These are phyloP conservation scores for Trichophyton verrucosum DNA, from an alignment of 2,329 filamentous ascomycete species.

Conservation along the genomic window DNA sequence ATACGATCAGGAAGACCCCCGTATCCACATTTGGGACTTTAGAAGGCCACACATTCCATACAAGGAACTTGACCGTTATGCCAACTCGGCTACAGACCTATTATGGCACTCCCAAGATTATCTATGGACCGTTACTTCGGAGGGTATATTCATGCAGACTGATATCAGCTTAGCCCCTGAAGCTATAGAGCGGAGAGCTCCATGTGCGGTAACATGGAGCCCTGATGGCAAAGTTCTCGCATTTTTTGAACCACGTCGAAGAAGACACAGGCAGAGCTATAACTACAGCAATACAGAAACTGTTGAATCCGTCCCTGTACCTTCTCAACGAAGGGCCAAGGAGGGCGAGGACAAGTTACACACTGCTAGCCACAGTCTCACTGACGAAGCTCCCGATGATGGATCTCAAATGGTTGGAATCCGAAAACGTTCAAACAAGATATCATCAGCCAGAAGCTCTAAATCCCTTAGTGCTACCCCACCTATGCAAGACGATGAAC, in stretches of 20 bases:
- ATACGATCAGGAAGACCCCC: conserved; percentile 49
- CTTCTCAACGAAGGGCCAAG: conserved; percentile 24
- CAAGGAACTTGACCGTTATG: conserved; percentile 46
- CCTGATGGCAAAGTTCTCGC: conserved; percentile 45
- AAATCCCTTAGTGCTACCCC: conserved; percentile 45
- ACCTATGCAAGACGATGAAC: conserved; percentile 35
- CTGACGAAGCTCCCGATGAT: conserved; percentile 47
- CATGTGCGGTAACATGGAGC: conserved; percentile 46
- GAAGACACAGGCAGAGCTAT: conserved; percentile 28
- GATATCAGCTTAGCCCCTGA: conserved; percentile 49
- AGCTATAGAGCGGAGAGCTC: conserved; percentile 44
- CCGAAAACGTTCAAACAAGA: conserved; percentile 36
- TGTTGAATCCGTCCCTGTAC: conserved; percentile 2
- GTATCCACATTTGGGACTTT: conserved; percentile 54
- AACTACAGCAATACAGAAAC: conserved; percentile 26
- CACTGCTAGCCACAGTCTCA: conserved; percentile 36
- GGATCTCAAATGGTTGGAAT: conserved; percentile 39
- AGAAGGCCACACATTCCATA: conserved; percentile 50
- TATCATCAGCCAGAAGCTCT: conserved; percentile 34
- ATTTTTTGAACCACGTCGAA: conserved; percentile 41
- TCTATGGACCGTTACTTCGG: conserved; percentile 51
- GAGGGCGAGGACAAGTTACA: conserved; percentile 37
- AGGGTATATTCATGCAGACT: conserved; percentile 50
- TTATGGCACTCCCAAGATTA: conserved; percentile 53
- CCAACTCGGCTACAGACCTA: conserved; percentile 45